phyloP scores from a whole-genome alignment of 2,329 filamentous ascomycete genomes.

The Penicillium decumbens region DNA sequence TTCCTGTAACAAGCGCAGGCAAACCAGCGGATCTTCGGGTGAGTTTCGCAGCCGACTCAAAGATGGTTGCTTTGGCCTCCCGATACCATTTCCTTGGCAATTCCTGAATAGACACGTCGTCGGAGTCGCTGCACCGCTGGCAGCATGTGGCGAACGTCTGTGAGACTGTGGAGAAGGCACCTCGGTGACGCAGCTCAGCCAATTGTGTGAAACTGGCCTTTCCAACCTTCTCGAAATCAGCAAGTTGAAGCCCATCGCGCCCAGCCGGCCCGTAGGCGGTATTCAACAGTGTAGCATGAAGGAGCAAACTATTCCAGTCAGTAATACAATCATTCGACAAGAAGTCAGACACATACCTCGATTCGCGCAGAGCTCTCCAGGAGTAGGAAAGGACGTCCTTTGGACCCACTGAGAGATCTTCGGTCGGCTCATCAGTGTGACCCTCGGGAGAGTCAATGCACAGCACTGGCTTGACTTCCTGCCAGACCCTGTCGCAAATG shows the following conservation, averaged over 20 bases:
- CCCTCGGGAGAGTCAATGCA: constrained; percentile 96
- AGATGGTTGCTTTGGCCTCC: constrained; percentile 62
- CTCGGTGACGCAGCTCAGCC: constrained; percentile 76
- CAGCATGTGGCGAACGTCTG: constrained; percentile 82
- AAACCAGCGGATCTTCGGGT: constrained; percentile 90
- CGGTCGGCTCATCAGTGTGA: constrained; percentile 55
- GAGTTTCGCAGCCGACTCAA: constrained; percentile 68
- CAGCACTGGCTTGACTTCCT: constrained; percentile 67
- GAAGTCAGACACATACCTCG: constrained; percentile 56
- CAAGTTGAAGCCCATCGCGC: constrained; percentile 46
- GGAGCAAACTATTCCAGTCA: constrained; percentile 58
- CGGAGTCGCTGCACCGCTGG: constrained; percentile 55
- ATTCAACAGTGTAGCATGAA: constrained; percentile 59
- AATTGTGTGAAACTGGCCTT: constrained; percentile 76
- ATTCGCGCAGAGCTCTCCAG: constrained; percentile 91
- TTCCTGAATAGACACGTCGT: constrained; percentile 39
- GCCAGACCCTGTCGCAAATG: constrained; percentile 69
- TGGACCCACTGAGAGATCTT: constrained; percentile 69
- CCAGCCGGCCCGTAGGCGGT: constrained; percentile 46
- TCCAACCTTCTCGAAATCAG: constrained; percentile 63
- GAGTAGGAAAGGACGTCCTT: constrained; percentile 93
- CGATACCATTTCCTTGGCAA: constrained; percentile 68
- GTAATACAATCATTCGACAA: constrained; percentile 7
- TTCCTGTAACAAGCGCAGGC: constrained; percentile 76
- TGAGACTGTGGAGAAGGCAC: constrained; percentile 89